Base-by-base conservation (phyloP, 1,284 basidiomycete genomes). In the Phaffia rhodozyma region DNA sequence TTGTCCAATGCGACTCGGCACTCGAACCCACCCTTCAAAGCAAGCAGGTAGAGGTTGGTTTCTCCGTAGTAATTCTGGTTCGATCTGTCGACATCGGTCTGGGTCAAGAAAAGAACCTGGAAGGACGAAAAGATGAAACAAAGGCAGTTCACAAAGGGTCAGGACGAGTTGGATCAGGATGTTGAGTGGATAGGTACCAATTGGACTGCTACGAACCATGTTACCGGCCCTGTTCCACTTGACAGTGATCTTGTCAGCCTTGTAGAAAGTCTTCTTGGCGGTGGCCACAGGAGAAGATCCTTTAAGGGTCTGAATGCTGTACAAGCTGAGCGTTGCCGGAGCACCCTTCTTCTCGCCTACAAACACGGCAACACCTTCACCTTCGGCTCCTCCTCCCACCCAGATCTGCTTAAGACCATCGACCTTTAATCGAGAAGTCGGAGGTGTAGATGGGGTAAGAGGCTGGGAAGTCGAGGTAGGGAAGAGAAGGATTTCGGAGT, bases 1-100 rank as follows among this genome's bases (percentile, higher is more conserved):
- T 96, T 97, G 78, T 97, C 93, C 50, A 97, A 80, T 4, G 85
- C 83, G 47, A 98, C 87, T 30, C 91, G 82, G 74, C 90, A 92
- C 74, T 97, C 93, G 70, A 93, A 97, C 69, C 89, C 88, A 48
- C 94, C 93, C n/a, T 89, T 86, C n/a, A 91, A 85, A 67, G 86
- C 90, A 69, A 97, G 83, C 56, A 97, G 82, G 76, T 96, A 97
- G 70, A 98, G 79, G 68, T 91, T 90, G 11, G 92, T 96, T 79
- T 97, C 93, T 66, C 94, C 96, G 70, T 97, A 98, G 77, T 98
- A 98, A 71, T 87, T 93, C 81, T 91, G 97, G 76, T 94, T 94
- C 43, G 90, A 88, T 75, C 90, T 89, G 75, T 98, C 94, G 65
- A 97, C 92, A 70, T 98, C 96, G 7, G 91, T 94, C 70, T 93